Conservation (phyloP, 1,284 basidiomycete genomes). For the Trichosporon faecale region DNA sequence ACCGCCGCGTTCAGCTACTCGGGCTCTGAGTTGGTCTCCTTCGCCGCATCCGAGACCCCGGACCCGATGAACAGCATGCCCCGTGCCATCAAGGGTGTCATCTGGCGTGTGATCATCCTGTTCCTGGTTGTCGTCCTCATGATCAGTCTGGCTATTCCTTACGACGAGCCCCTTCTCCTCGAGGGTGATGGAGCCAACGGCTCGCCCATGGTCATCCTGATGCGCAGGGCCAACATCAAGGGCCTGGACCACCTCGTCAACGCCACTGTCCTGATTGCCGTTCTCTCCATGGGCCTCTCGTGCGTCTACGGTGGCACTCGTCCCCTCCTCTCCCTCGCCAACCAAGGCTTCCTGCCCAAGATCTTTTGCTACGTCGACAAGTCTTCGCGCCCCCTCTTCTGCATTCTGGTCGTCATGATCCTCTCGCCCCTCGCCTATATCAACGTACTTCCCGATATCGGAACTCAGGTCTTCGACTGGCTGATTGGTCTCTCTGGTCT, state of each 20-base stretch:
- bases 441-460: slow-evolving; percentile 45
- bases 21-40: slow-evolving; percentile 78
- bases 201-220: slow-evolving; percentile 57
- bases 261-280: slow-evolving; percentile 33
- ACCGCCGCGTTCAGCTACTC: slow-evolving; percentile 69
- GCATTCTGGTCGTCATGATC: slow-evolving; percentile 47
- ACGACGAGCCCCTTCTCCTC: slow-evolving; percentile 42
- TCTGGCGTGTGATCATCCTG: slow-evolving; percentile 56
- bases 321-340: slow-evolving; percentile 47
- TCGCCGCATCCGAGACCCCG: slow-evolving; percentile 54
- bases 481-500: slow-evolving; percentile 57
- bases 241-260: slow-evolving; percentile 47
- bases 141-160: slow-evolving; percentile 55
- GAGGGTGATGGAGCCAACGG: slow-evolving; percentile 52
- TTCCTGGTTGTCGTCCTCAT: slow-evolving; percentile 39
- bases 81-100: slow-evolving; percentile 44
- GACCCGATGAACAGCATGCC: slow-evolving; percentile 35
- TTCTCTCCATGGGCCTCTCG: slow-evolving; percentile 31
- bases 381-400: slow-evolving; percentile 54
- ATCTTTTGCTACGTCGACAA: slow-evolving; percentile 56
- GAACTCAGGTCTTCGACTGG: slow-evolving; percentile 50
- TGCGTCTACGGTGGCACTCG: slow-evolving; percentile 35
- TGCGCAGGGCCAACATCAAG: slow-evolving; percentile 50
- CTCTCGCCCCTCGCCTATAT: slow-evolving; percentile 52
- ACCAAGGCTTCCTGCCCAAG: slow-evolving; percentile 54